Conservation (phyloP, 352 stramenopile species). For the Phytophthora europaea region DNA sequence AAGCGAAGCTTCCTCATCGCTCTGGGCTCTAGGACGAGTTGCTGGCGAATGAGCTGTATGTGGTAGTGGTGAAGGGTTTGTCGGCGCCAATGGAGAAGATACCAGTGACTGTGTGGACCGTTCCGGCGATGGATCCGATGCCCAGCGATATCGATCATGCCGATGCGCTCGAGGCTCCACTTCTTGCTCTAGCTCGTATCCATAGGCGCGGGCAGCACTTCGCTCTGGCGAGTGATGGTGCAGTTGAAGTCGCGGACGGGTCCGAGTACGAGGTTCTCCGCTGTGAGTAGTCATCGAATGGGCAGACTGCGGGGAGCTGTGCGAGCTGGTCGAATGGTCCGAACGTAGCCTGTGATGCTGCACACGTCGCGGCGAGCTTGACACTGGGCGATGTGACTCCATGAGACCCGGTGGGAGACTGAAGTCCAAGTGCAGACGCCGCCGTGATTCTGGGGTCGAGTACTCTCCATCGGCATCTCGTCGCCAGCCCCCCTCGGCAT, state of each 20-base stretch:
- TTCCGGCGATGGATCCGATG: conserved; percentile 27
- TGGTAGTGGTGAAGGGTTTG: conserved; percentile 17
- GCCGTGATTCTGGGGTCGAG: conserved; percentile 18
- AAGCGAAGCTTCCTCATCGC: conserved; percentile 76
- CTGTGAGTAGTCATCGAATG: conserved; percentile 23
- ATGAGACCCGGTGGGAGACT: conserved; percentile 18
- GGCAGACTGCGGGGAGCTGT: conserved; percentile 25
- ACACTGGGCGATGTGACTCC: conserved; percentile 20
- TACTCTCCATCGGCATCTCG: conserved; percentile 10
- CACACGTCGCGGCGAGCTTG: conserved; percentile 17
- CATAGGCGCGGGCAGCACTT: conserved; percentile 36
- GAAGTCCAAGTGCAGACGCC: conserved; percentile 56
- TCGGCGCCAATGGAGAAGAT: conserved; percentile 29
- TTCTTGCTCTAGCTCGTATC: conserved; percentile 44
- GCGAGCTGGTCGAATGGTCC: conserved; percentile 19
- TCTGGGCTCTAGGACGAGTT: conserved; percentile 24
- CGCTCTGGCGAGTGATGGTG: conserved; percentile 36
- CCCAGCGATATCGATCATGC: conserved; percentile 34
- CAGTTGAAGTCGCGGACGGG: conserved; percentile 28
- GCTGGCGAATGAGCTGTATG: conserved; percentile 26
- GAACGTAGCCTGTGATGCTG: conserved; percentile 17
- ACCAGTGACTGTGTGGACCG: conserved; percentile 17
- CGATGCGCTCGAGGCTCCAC: conserved; percentile 35
- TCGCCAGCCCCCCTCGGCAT: conserved; percentile 11
- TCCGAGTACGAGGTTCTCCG: conserved; percentile 24